Evolutionary conservation across 805 yeast genomes (phyloP).

Genomic region (Candida dajiaensis): DNA sequence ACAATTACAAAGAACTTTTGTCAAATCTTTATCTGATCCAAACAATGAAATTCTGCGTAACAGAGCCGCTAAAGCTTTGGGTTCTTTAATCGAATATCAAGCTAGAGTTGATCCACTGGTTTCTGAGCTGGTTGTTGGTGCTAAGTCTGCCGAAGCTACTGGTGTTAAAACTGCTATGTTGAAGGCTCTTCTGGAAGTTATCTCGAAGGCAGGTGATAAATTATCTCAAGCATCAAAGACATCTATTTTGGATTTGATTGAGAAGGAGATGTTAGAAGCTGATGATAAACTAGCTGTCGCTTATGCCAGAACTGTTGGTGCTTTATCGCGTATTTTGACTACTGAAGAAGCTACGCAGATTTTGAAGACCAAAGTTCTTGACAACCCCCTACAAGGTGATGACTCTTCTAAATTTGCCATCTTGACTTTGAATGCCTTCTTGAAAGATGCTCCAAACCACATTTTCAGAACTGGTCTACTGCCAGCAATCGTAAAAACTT

Average conservation of each 20-base stretch:
- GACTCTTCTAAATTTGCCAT: conserved; percentile 57
- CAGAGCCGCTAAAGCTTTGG: conserved; percentile 86
- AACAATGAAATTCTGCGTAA: conserved; percentile 64
- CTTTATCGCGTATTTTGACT: conserved; percentile 62
- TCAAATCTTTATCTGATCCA: conserved; percentile 80
- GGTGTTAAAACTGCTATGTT: conserved; percentile 85
- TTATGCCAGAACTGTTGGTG: conserved; percentile 74
- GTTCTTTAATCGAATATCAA: conserved; percentile 81
- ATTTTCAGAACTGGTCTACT: conserved; percentile 48
- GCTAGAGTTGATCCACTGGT: conserved; percentile 93
- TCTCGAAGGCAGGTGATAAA: conserved; percentile 69
- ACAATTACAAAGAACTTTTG: conserved; percentile 94
- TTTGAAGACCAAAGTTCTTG: conserved; percentile 53
- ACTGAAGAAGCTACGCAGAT: conserved; percentile 58
- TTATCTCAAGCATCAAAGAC: conserved; percentile 69
- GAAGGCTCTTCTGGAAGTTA: conserved; percentile 78
- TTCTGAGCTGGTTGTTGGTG: conserved; percentile 74
- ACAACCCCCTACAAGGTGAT: conserved; percentile 33
- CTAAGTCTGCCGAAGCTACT: conserved; percentile 53
- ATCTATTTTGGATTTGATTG: conserved; percentile 65
- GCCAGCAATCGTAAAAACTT: conserved; percentile 42
- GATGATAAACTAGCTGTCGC: conserved; percentile 65
- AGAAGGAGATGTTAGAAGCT: conserved; percentile 52
- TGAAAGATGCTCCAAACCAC: conserved; percentile 68
- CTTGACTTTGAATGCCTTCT: conserved; percentile 70